A percentile compares a stretch with the other conserved stretches of the same genome.
Conservation (phyloP, 2,329 filamentous ascomycete genomes). For the Colletotrichum tofieldiae region DNA sequence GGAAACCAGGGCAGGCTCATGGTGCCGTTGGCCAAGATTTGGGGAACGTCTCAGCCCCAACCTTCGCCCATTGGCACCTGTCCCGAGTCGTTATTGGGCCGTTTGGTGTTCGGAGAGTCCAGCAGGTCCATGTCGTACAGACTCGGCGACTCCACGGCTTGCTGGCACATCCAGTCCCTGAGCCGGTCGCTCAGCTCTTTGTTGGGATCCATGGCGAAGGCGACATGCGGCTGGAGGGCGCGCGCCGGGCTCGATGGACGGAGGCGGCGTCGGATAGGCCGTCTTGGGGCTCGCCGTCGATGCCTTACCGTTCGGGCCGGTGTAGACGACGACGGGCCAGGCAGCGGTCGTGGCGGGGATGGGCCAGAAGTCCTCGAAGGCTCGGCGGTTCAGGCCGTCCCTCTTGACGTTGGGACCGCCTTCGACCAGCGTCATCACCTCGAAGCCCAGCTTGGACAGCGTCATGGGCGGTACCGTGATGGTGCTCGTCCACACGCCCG, state of each 20-base stretch:
- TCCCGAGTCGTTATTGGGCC: not conserved
- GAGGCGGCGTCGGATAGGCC: slow-evolving; percentile 45
- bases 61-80: slow-evolving; percentile 1
- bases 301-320: slow-evolving; percentile 42
- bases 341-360: slow-evolving; percentile 43
- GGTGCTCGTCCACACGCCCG: slow-evolving; percentile 50
- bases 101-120: slow-evolving; percentile 6
- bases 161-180: slow-evolving; percentile 6
- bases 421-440: slow-evolving; percentile 45
- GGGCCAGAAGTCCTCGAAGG: slow-evolving; percentile 42
- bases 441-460: slow-evolving; percentile 47
- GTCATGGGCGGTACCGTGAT: slow-evolving; percentile 50
- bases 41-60: not conserved
- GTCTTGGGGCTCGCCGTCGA: slow-evolving; percentile 36
- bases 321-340: slow-evolving; percentile 47
- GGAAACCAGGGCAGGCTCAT: not conserved
- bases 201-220: slow-evolving; percentile 15
- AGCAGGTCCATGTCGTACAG: slow-evolving; percentile 29
- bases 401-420: slow-evolving; percentile 14
- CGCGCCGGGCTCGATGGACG: slow-evolving; percentile 40
- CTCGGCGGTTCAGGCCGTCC: slow-evolving; percentile 33
- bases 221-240: slow-evolving; percentile 17
- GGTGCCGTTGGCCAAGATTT: not conserved
- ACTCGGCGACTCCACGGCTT: not conserved
- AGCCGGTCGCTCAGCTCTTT: not conserved